A percentile compares a stretch with the other conserved stretches of the same genome.
Conservation (phyloP, 23 red algal genomes). For the Gracilariopsis chorda region DNA sequence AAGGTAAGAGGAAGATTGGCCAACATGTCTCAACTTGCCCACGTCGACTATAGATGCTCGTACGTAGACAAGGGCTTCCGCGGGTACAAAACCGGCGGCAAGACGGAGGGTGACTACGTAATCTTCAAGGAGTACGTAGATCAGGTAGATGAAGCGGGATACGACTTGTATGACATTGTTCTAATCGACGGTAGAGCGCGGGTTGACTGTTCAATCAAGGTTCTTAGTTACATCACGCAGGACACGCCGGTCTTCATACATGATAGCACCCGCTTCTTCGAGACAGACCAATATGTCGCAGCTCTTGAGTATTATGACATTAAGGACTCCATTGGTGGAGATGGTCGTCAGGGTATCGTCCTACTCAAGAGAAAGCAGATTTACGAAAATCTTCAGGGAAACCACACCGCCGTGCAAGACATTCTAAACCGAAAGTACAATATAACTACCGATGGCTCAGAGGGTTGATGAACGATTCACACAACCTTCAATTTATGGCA, state of each 20-base stretch:
- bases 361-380: slow-evolving; percentile 5
- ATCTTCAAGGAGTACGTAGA: slow-evolving; percentile 52
- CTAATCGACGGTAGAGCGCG: slow-evolving; percentile 55
- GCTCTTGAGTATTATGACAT: slow-evolving; percentile 11
- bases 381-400: not conserved
- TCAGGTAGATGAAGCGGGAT: slow-evolving; percentile 12
- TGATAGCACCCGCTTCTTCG: slow-evolving; percentile 25
- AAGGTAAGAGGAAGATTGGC: slow-evolving; percentile 13
- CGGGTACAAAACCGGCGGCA: slow-evolving; percentile 5
- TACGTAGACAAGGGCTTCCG: slow-evolving; percentile 30
- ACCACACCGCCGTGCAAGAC: not conserved
- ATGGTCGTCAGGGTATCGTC: slow-evolving; percentile 17
- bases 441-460: no score
- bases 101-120: slow-evolving; percentile 28
- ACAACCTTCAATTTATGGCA: no score
- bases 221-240: slow-evolving; percentile 35
- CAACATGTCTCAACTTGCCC: not conserved
- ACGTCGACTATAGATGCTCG: slow-evolving; percentile 20
- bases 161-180: slow-evolving; percentile 48
- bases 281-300: not conserved
- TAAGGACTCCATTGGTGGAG: slow-evolving; percentile 20
- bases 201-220: slow-evolving; percentile 37
- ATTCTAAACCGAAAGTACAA: slow-evolving; percentile 18
- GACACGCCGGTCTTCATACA: slow-evolving; percentile 33
- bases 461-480: no score